Conservation (phyloP, 2,329 filamentous ascomycete species). For the Fusarium robinianum region DNA sequence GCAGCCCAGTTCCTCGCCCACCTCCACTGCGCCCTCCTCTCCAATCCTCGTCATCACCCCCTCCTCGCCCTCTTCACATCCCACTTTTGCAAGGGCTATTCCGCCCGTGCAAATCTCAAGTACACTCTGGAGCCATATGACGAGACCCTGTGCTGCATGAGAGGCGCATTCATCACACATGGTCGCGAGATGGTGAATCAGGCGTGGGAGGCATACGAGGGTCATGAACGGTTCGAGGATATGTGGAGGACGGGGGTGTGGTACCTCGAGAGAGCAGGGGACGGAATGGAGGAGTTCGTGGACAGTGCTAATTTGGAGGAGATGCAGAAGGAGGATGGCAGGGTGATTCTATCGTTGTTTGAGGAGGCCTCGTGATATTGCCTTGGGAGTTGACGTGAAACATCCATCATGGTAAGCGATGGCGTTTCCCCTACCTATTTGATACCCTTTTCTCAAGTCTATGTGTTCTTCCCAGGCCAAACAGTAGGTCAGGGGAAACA, state of each 20-base stretch:
- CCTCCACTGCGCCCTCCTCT: slow-evolving; percentile 17
- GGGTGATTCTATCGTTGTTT: neutral
- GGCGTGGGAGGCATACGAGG: slow-evolving; percentile 16
- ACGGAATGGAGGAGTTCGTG: slow-evolving; percentile 11
- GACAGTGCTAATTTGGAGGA: slow-evolving; percentile 19
- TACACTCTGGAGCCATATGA: slow-evolving; percentile 3
- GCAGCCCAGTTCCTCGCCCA: slow-evolving; percentile 28
- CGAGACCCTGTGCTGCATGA: slow-evolving; percentile 12
- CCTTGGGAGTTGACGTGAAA: too few relatives aligned
- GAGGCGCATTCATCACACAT: slow-evolving; percentile 22
- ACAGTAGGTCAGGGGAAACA: too few relatives aligned
- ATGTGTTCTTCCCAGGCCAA: too few relatives aligned
- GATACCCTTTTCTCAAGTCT: too few relatives aligned
- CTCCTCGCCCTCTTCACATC: slow-evolving; percentile 9
- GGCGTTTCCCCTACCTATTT: too few relatives aligned
- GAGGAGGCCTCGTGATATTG: neutral
- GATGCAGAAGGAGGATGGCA: slow-evolving; percentile 8
- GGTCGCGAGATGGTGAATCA: slow-evolving; percentile 26
- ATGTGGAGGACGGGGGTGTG: slow-evolving; percentile 20
- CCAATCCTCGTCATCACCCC: slow-evolving; percentile 1
- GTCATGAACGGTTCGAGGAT: slow-evolving; percentile 3
- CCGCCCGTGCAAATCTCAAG: slow-evolving; percentile 4
- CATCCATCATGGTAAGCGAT: too few relatives aligned
- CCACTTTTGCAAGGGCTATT: slow-evolving; percentile 17
- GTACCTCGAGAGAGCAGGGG: slow-evolving; percentile 26